Conservation (phyloP, 371 early-diverging fungal genomes). For the Mucor velutinosus region DNA sequence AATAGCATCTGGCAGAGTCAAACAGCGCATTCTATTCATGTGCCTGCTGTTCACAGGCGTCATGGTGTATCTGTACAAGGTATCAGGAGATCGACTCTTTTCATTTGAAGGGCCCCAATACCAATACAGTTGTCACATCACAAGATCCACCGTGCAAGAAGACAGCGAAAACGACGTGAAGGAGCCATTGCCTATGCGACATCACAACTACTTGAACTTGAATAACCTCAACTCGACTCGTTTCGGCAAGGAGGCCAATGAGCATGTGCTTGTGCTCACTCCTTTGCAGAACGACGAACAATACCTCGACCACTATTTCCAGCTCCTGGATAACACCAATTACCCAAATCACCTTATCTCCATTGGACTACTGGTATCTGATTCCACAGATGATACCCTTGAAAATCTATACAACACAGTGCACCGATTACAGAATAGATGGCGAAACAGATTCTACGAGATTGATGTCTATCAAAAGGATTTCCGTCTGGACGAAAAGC, state of each 20-base stretch:
- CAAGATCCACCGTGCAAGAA: background rate
- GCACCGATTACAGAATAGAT: conserved; percentile 25
- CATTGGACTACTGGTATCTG: conserved; percentile 49
- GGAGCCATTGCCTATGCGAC: background rate
- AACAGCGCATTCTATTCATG: conserved; percentile 5
- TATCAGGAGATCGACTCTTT: conserved; percentile 1
- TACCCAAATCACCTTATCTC: conserved; percentile 49
- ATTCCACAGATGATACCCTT: conserved; percentile 46
- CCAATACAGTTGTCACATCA: conserved; percentile 19
- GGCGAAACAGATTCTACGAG: conserved; percentile 28
- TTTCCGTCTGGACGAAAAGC: conserved; percentile 9
- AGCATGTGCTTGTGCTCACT: conserved; percentile 44
- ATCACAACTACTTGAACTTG: conserved; percentile 15
- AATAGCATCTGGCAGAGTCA: conserved; percentile 13
- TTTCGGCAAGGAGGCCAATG: conserved; percentile 10
- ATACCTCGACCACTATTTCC: conserved; percentile 51
- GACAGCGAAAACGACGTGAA: background rate
- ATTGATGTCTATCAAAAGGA: conserved; percentile 25
- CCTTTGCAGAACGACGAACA: conserved; percentile 45
- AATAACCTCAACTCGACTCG: conserved; percentile 17
- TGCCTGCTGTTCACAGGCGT: conserved; percentile 3
- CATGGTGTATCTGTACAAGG: background rate
- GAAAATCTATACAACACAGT: conserved; percentile 34
- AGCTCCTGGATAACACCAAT: conserved; percentile 36
- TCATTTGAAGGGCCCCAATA: background rate